These are phyloP conservation scores for Blastocystis sp. DNA, from an alignment of 352 stramenopile genomes.

Conservation along the genomic window DNA sequence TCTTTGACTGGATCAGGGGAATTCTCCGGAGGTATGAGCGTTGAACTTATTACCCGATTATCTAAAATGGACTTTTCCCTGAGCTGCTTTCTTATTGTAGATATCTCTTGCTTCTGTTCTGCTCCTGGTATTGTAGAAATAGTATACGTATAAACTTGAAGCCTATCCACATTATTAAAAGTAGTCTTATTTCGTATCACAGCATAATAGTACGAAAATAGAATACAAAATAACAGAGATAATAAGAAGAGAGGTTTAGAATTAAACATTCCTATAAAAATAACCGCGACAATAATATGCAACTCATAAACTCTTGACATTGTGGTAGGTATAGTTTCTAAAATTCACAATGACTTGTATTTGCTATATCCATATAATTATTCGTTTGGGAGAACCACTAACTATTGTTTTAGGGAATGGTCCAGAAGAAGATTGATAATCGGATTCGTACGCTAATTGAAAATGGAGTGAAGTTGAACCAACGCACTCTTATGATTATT, in stretches of 20 bases:
- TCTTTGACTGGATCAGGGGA: too few relatives aligned
- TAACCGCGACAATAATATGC: background rate
- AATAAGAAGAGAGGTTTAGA: background rate
- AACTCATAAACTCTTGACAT: background rate
- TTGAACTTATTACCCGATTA: too few relatives aligned
- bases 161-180: too few relatives aligned
- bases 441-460: slow-evolving; percentile 92
- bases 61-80: too few relatives aligned
- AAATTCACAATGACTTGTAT: background rate
- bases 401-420: slow-evolving; percentile 73
- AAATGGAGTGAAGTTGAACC: slow-evolving; percentile 88
- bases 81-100: too few relatives aligned
- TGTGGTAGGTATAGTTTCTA: background rate
- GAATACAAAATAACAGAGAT: background rate
- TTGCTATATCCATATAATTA: background rate
- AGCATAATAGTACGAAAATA: too few relatives aligned
- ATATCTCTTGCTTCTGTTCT: too few relatives aligned
- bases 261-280: background rate
- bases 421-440: slow-evolving; percentile 97
- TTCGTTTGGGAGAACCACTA: background rate
- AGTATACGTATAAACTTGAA: too few relatives aligned
- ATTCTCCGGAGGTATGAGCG: too few relatives aligned
- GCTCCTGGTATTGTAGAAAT: too few relatives aligned
- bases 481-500: slow-evolving; percentile 91
- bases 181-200: too few relatives aligned